Conservation (phyloP, 805 yeast genomes). For the Candida tibetensis region DNA sequence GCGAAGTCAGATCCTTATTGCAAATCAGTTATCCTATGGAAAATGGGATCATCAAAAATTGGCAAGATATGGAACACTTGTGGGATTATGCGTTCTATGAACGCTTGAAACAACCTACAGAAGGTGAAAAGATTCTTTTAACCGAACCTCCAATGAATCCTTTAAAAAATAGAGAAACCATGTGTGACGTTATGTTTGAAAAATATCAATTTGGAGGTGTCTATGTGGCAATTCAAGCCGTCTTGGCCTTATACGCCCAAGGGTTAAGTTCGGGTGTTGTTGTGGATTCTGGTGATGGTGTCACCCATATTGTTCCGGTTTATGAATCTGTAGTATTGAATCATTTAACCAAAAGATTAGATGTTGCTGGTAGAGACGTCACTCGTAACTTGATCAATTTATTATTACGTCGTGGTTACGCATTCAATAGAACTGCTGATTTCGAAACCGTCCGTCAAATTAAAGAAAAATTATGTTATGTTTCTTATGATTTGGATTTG, state of each 20-base stretch:
- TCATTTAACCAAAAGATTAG: slow-evolving; percentile 87
- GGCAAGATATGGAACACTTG: slow-evolving; percentile 98
- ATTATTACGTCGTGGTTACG: slow-evolving; percentile 92
- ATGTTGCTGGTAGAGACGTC: slow-evolving; percentile 97
- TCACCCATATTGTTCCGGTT: slow-evolving; percentile 96
- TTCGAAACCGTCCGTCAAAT: slow-evolving; percentile 98
- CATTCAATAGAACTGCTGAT: slow-evolving; percentile 97
- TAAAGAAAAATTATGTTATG: slow-evolving; percentile 93
- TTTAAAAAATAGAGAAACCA: slow-evolving; percentile 78
- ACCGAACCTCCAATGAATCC: slow-evolving; percentile 99
- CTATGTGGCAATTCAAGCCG: slow-evolving; percentile 96
- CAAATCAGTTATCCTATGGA: slow-evolving; percentile 99
- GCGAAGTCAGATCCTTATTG: slow-evolving; percentile 81
- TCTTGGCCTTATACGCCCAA: slow-evolving; percentile 95
- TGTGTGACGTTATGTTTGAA: slow-evolving; percentile 93
- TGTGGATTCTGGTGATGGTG: slow-evolving; percentile 98
- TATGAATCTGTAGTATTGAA: slow-evolving; percentile 96
- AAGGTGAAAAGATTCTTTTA: slow-evolving; percentile 74
- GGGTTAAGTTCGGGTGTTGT: slow-evolving; percentile 96
- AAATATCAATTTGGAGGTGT: slow-evolving; percentile 88
- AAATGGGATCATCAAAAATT: slow-evolving; percentile 92
- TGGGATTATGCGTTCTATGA: slow-evolving; percentile 98
- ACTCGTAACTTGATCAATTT: slow-evolving; percentile 93
- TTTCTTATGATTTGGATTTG: slow-evolving; percentile 87
- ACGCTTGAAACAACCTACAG: slow-evolving; percentile 73